phyloP scores from a whole-genome alignment of 371 early-diverging fungal genomes.

The Circinella umbellata region DNA sequence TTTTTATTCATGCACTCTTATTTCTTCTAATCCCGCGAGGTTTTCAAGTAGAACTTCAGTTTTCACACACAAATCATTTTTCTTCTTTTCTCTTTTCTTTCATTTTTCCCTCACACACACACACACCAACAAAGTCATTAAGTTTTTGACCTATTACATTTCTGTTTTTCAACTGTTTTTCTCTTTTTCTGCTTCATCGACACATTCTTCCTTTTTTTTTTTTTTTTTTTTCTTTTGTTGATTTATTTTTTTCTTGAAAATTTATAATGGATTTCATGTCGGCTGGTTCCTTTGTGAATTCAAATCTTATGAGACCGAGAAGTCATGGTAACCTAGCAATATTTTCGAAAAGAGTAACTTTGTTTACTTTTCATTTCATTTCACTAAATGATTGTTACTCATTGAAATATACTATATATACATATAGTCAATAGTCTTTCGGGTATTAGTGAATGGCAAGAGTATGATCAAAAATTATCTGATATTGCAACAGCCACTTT shows the following conservation, averaged over 20 bases:
- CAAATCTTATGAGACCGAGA: constrained; percentile 11
- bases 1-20: no score
- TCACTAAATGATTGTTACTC: no score
- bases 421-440: background rate
- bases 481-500: constrained; percentile 5
- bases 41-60: no score
- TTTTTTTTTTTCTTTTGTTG: background rate
- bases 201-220: background rate
- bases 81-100: no score
- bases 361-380: background rate
- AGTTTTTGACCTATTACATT: no score
- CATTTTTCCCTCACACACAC: no score
- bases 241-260: background rate
- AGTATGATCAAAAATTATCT: constrained; percentile 11
- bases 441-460: constrained; percentile 11
- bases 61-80: no score
- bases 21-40: no score
- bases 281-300: constrained; percentile 7
- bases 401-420: no score
- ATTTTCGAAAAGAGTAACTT: background rate
- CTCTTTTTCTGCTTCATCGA: no score
- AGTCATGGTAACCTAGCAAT: constrained; percentile 6
- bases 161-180: no score
- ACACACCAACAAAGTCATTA: no score
- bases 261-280: constrained; percentile 2